A percentile compares a stretch with the other conserved stretches of the same genome.
These are phyloP conservation scores for Talaromyces marneffei DNA, from an alignment of 2,329 filamentous ascomycete genomes.

Conservation along the genomic window DNA sequence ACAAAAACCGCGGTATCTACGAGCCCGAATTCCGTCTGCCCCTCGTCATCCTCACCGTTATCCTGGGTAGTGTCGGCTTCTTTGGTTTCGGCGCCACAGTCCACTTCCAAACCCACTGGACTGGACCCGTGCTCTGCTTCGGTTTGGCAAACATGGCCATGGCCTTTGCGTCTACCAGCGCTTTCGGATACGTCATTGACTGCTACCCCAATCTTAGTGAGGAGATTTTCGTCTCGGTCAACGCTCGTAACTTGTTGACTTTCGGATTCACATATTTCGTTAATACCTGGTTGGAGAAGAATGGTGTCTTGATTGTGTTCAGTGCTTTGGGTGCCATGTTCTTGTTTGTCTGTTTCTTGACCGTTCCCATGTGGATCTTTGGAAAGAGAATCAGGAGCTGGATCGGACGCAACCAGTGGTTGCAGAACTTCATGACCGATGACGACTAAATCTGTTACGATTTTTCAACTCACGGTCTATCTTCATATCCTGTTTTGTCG, in stretches of 20 bases:
- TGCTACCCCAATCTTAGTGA: conserved; percentile 11
- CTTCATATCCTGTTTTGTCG: too few species aligned
- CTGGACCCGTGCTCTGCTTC: conserved; percentile 7
- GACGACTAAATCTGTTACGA: neutral
- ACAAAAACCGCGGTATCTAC: conserved; percentile 12
- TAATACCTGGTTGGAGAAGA: conserved; percentile 5
- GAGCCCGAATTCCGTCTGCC: conserved; percentile 13
- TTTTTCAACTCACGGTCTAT: too few species aligned
- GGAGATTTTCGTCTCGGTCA: conserved; percentile 12
- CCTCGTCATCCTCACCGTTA: neutral
- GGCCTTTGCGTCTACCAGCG: conserved; percentile 10
- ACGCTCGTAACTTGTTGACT: conserved; percentile 10
- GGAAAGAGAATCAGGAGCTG: conserved; percentile 11
- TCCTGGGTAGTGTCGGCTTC: conserved; percentile 8
- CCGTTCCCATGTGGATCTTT: conserved; percentile 11
- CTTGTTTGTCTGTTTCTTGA: conserved; percentile 9
- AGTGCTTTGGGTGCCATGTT: conserved; percentile 7
- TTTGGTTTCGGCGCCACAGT: conserved; percentile 12
- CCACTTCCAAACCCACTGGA: conserved; percentile 9
- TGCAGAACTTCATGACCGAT: conserved; percentile 7
- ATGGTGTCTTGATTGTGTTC: conserved; percentile 6
- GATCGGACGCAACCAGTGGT: conserved; percentile 9
- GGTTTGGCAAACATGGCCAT: conserved; percentile 11
- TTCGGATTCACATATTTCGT: conserved; percentile 13
- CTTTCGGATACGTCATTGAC: conserved; percentile 12